Evolutionary conservation across 2,329 filamentous ascomycete species (phyloP), one percentile per base, ranked within the genome.

Genomic region (Fusarium drepaniforme): DNA sequence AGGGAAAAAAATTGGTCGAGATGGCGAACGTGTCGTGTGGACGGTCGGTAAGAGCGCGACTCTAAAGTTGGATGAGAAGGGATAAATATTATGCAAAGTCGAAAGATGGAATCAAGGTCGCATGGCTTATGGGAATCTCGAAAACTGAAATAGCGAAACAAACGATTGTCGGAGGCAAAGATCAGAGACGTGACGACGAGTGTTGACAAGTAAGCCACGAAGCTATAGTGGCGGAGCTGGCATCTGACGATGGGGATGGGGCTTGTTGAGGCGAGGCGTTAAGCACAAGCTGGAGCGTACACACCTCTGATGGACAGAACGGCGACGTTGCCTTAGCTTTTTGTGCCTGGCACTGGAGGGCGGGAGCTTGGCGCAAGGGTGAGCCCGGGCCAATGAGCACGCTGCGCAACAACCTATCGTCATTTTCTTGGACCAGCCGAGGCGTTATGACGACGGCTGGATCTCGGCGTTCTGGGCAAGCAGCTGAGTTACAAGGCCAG

Each of bases 161-260:
- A 68, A 51, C 49, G 70, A 74, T 60, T 30, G 66, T 66, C 42
- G 60, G 68, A 70, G 67, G 71, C 73, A 46, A 78, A 68, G 64
- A 77, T 66, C 25, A 67, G 74, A 66, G 66, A 56, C 49, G 70
- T 75, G 74, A 78, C 74, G 74, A 78, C 49, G 38, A 72, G 69
- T 56, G 49, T 75, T 73, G 70, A 73, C 59, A 72, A 71, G 69
- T 71, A 75, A 79, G 77, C 71, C 77, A 78, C 77, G 77, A 79
- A 67, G 70, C 72, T 72, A 72, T 71, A 64, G 77, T 79, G 77
- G 77, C 77, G 77, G 77, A 79, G 77, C 72, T 75, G 71, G 59
- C 69, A 78, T 78, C 75, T 78, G 77, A 75, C 72, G 77, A 75
- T 77, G 71, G 67, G 70, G 70, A 76, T 78, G 77, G 76, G 77